A percentile compares a stretch with the other conserved stretches of the same genome.
Evolutionary conservation across 1,139 yeast species (phyloP).

Genomic region (Nakaseomyces bracarensis): DNA sequence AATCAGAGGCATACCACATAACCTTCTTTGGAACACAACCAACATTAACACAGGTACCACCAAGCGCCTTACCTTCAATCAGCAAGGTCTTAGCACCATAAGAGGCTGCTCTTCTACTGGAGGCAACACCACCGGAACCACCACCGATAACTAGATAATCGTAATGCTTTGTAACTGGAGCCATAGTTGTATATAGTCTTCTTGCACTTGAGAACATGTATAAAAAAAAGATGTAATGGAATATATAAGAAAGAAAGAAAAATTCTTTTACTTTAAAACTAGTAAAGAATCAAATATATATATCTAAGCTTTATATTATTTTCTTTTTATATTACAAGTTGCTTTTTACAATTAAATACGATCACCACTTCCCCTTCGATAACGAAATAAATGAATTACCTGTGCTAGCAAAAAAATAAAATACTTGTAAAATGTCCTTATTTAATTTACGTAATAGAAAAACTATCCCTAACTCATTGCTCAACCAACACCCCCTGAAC

Average conservation of each 20-base stretch:
- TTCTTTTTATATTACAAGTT: no score
- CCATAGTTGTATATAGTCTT: conserved; percentile 11
- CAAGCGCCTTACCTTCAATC: conserved; percentile 72
- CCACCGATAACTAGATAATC: conserved; percentile 96
- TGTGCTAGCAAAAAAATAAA: no score
- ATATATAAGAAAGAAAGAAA: not conserved
- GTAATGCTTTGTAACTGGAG: conserved; percentile 41
- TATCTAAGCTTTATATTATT: no score
- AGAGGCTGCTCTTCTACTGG: conserved; percentile 92
- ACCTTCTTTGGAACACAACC: conserved; percentile 99
- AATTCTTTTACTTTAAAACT: not conserved
- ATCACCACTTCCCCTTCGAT: no score
- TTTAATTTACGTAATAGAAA: no score
- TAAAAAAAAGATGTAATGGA: not conserved
- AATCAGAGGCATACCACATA: conserved; percentile 95
- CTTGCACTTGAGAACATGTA: conserved; percentile 6
- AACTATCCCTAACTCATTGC: no score
- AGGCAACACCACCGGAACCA: conserved; percentile 99
- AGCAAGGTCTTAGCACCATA: conserved; percentile 84
- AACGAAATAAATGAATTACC: no score
- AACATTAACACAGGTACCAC: conserved; percentile 98
- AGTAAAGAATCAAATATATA: no score
- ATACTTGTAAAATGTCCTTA: no score
- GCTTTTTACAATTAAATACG: no score
- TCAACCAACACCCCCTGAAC: no score